A percentile compares a stretch with the other conserved stretches of the same genome.
Evolutionary conservation across 2,329 filamentous ascomycete genomes (phyloP).

Genomic region (Pseudogymnoascus sp.): DNA sequence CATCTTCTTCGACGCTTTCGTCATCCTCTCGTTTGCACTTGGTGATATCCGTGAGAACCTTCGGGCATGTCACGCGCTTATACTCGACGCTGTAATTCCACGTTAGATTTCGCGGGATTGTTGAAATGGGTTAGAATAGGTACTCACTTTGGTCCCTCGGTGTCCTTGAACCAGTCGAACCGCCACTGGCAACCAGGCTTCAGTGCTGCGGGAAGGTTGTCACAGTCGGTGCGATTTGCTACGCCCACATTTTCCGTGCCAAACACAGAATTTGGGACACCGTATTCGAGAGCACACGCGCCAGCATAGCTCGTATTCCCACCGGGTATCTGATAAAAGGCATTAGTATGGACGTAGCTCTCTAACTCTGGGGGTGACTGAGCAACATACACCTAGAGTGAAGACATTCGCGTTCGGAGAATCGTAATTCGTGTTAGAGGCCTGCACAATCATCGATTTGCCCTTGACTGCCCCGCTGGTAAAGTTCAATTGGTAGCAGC

Average conservation of each 20-base stretch:
- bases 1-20: constrained; percentile 10
- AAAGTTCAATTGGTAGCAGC: constrained; percentile 55
- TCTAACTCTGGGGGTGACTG: neutral
- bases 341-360: neutral
- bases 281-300: neutral
- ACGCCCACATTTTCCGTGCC: neutral
- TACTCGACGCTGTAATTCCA: neutral
- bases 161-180: neutral
- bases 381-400: constrained; percentile 38
- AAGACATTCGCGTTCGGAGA: constrained; percentile 45
- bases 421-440: constrained; percentile 51
- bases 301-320: neutral
- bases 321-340: neutral
- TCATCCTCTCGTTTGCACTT: neutral
- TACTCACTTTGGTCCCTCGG: neutral
- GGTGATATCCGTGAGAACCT: neutral
- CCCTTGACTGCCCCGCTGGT: constrained; percentile 45
- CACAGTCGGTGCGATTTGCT: neutral
- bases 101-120: neutral
- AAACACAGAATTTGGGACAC: neutral
- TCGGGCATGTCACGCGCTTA: neutral
- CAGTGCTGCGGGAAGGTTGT: neutral
- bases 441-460: constrained; percentile 55
- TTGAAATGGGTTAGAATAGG: neutral
- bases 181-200: constrained; percentile 7